Percentiles rank a stretch among this genome's conserved stretches.
These are phyloP conservation scores for Lasiodiplodia gonubiensis DNA, from an alignment of 2,329 filamentous ascomycete genomes.

Conservation along the genomic window DNA sequence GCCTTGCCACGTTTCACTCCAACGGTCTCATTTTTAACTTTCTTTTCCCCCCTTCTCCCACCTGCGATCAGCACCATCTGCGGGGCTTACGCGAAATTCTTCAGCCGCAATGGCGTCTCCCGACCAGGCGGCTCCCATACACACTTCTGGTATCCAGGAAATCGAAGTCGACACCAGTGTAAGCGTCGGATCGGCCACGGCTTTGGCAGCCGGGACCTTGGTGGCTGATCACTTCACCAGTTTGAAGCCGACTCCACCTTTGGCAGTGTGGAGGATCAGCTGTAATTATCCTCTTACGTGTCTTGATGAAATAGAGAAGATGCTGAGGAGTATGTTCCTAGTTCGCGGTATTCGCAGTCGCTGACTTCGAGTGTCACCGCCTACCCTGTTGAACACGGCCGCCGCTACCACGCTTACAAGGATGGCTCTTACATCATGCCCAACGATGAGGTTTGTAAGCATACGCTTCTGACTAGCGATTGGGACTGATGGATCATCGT, in stretches of 20 bases:
- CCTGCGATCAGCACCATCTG: neutral
- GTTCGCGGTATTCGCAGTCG: slow-evolving; percentile 14
- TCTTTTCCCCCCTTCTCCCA: neutral
- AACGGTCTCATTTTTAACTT: neutral
- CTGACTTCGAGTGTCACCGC: slow-evolving; percentile 30
- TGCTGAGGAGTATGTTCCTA: neutral
- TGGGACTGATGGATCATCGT: neutral
- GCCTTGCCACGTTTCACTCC: neutral
- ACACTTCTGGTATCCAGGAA: neutral
- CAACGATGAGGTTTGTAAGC: slow-evolving; percentile 32
- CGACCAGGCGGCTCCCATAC: neutral
- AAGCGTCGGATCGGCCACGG: neutral
- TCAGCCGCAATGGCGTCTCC: neutral
- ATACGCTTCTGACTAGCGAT: fast-evolving
- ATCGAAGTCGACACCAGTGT: neutral
- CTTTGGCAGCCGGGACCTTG: neutral
- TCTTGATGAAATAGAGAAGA: neutral
- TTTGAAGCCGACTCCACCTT: neutral
- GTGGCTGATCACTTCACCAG: neutral
- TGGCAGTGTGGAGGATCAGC: neutral
- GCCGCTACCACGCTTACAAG: slow-evolving; percentile 39
- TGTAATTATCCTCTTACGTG: neutral
- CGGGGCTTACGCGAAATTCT: neutral
- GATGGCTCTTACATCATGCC: slow-evolving; percentile 39
- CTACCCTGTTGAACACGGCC: slow-evolving; percentile 37